Evolutionary conservation across 2,329 filamentous ascomycete species (phyloP), one percentile per base, ranked within the genome.

Genomic region (Aspergillus hortae): DNA sequence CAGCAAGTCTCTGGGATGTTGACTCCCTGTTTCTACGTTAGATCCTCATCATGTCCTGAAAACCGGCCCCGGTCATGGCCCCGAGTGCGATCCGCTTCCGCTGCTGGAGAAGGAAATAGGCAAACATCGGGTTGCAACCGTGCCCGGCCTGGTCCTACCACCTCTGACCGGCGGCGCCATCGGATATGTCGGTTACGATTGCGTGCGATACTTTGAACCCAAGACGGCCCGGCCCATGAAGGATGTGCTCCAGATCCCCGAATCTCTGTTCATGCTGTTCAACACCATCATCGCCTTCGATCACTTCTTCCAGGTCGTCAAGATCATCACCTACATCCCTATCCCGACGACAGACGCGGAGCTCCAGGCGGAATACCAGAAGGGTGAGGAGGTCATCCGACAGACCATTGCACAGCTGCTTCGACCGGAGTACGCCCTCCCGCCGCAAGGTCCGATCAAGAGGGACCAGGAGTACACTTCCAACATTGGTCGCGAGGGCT

Each of bases 131-230:
- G 89, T 96, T 57, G 88, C 91, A 32, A 83, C 89, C 38, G 84
- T 99, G 3, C 92, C 94, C 0, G 89, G 86, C 1, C 76, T 97
- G 64, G 83, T 82, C 63, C 80, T 99, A 35, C 94, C 94, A 47
- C 89, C 90, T 23, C 77, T 99, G 74, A 90, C 89, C 0, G 94
- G 92, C 38, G 94, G 94, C 46, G 94, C 92, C 11, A 90, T 99
- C 64, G 94, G 94, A 54, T 99, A 97, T 70, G 90, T 97, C 5
- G 92, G 92, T 48, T 99, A 99, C 68, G 94, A 99, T 70, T 99
- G 94, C 71, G 90, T 99, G 64, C 86, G 87, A 67, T 97, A 97
- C 74, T 99, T 99, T 62, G 94, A 99, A 78, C 94, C 94, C 56
- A 95, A 92, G 80, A 97, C 94, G n/a, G 86, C 86, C 23, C 83